Conservation (phyloP, 2,329 filamentous ascomycete genomes). For the Chaetomium globosum region DNA sequence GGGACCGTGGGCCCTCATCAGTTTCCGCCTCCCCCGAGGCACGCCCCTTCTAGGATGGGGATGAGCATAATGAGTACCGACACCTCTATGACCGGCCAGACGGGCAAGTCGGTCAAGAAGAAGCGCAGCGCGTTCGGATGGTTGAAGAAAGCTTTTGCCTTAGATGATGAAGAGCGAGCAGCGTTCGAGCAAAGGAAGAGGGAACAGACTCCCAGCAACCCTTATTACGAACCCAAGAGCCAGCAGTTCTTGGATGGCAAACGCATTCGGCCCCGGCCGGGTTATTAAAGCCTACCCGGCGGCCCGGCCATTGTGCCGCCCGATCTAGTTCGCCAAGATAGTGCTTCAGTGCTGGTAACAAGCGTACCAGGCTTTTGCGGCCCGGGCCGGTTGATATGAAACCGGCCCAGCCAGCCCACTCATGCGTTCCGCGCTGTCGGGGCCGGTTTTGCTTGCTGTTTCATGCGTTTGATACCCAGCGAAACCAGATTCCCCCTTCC, state of each 20-base stretch:
- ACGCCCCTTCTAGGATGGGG: conserved; percentile 57
- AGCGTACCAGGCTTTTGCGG: background rate
- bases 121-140: conserved; percentile 69
- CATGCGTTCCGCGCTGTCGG: conserved; percentile 19
- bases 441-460: conserved; percentile 16
- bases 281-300: background rate
- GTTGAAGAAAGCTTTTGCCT: conserved; percentile 68
- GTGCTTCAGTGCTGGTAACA: background rate
- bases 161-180: conserved; percentile 65
- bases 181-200: conserved; percentile 61
- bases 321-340: background rate
- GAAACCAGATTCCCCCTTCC: background rate
- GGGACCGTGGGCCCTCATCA: conserved; percentile 40
- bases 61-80: conserved; percentile 62
- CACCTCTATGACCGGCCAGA: conserved; percentile 51
- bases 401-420: conserved; percentile 1
- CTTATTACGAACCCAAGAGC: conserved; percentile 55
- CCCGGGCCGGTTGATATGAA: conserved; percentile 19
- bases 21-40: conserved; percentile 47
- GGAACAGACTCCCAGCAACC: conserved; percentile 49
- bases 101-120: conserved; percentile 57
- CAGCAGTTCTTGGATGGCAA: conserved; percentile 61
- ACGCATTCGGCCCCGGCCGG: conserved; percentile 44
- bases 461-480: conserved; percentile 23
- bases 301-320: background rate